Evolutionary conservation across 2,329 filamentous ascomycete species (phyloP), one percentile per base, ranked within the genome.

Genomic region (Magnaporthales sp.): DNA sequence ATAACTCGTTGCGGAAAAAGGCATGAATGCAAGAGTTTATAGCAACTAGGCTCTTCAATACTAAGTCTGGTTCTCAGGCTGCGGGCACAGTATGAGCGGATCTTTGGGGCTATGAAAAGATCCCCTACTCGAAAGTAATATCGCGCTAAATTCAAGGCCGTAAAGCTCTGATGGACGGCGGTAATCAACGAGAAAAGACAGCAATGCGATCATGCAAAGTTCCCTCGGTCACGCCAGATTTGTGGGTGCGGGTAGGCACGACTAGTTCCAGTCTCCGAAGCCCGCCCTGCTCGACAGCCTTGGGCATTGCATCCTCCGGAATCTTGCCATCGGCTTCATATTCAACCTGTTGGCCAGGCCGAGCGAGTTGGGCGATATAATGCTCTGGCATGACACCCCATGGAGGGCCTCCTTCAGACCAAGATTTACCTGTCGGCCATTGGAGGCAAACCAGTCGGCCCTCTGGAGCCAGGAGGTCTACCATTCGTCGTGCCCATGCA

Each of bases 1-100:
- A 99, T 79, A 99, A 99, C 76, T 96, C 93, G 66, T 78, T 99
- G 75, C 78, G 86, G 71, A 85, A 81, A 73, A 70, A 69, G 66
- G 15, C 56, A 26, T 60, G 56, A 60, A 11, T 29, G 56, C 22
- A 60, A 27, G 11, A 15, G 24, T 10, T 29, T n/a, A 19, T 26
- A 4, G 19, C 15, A 19, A 56, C 15, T 9, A 54, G 7, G 31
- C 11, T 15, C 24, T 3, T 4, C 19, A 27, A 46, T 27, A 63
- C 22, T 32, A 19, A 30, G 38, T 19, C 38, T 9, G 4, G 19
- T 19, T 46, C 19, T 46, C 38, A n/a, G 15, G 19, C 15, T 46
- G 15, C 15, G 38, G n/a, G 38, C 38, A 46, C 38, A 19, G 19
- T 46, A 46, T n/a, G 15, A n/a, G 15, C 38, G 15, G 38, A 38